Evolutionary conservation across 129 eudicot genomes (phyloP).

Genomic region (Lactuca sativa): DNA sequence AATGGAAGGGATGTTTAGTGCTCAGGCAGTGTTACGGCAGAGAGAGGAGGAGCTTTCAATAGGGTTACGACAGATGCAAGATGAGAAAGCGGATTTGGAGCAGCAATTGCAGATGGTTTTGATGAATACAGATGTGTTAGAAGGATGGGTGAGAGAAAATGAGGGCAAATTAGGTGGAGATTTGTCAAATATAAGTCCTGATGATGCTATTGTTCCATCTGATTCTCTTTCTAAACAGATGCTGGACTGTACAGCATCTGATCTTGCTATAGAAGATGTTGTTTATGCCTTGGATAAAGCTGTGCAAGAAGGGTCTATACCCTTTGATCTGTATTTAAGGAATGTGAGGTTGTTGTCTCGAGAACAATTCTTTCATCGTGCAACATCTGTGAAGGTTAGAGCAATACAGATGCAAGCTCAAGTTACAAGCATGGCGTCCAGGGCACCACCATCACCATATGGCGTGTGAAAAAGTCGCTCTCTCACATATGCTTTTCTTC

Average conservation of each 20-base stretch:
- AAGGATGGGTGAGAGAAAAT: conserved; percentile 81
- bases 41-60: conserved; percentile 47
- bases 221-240: conserved; percentile 84
- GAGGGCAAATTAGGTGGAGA: conserved; percentile 47
- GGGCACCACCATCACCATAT: conserved; percentile 67
- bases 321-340: conserved; percentile 88
- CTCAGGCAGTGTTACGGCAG: conserved; percentile 56
- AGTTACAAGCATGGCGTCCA: conserved; percentile 80
- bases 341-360: conserved; percentile 76
- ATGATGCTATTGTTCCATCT: conserved; percentile 54
- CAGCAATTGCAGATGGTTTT: conserved; percentile 75
- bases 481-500: conserved; percentile 5
- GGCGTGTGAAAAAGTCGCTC: conserved; percentile 22
- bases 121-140: conserved; percentile 65
- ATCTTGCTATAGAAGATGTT: conserved; percentile 84
- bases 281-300: conserved; percentile 84
- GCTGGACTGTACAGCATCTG: conserved; percentile 73
- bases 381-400: conserved; percentile 63
- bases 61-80: conserved; percentile 73
- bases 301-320: conserved; percentile 68
- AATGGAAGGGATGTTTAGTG: conserved; percentile 64
- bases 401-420: conserved; percentile 84
- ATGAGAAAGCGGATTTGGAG: conserved; percentile 76
- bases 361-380: conserved; percentile 88
- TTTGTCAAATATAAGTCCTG: conserved; percentile 41